Evolutionary conservation across 2,329 filamentous ascomycete species (phyloP), one percentile per base, ranked within the genome.

Genomic region (Harringtonia lauricola): DNA sequence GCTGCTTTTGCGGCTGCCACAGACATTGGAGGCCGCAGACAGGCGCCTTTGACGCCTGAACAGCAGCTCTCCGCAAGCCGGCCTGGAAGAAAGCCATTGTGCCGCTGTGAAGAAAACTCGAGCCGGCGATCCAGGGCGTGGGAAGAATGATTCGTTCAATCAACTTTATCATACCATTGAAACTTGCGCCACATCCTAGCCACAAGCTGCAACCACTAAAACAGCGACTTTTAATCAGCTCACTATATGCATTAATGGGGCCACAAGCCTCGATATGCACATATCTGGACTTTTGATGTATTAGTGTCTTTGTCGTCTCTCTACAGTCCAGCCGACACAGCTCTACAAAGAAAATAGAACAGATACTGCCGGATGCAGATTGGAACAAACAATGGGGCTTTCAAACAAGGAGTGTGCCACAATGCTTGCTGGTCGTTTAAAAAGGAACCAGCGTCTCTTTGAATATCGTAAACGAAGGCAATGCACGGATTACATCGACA

Each of bases 1-100:
- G 49, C 17, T 54, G 52, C 22, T 39, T 49, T n/a, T 54, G 52
- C 39, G 55, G 52, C 19, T 55, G 55, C 24, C 53, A 49, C 47
- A 61, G 64, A 57, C 68, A 74, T 64, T 72, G 71, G 49, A 68
- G 67, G 59, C 68, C 72, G 55, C 65, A 55, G 42, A 70, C 64
- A 44, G 64, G 60, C 28, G 63, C 57, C 21, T 50, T 46, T 7
- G 54, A 47, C 7, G 55, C 44, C 45, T 53, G 52, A 9, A 47
- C 13, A 15, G 53, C 49, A 15, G 52, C 51, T 49, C 56, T 53
- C 31, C 53, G 55, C 36, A 60, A 46, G 24, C 57, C 55, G 19
- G 53, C 43, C 43, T 56, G 54, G 14, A 57, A 52, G 39, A 55
- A 55, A 22, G 52, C 49, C 58, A 60, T 60, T 17, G 40, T 43